Conservation (phyloP, 2,329 filamentous ascomycete genomes). For the Fusarium phyllophilum region DNA sequence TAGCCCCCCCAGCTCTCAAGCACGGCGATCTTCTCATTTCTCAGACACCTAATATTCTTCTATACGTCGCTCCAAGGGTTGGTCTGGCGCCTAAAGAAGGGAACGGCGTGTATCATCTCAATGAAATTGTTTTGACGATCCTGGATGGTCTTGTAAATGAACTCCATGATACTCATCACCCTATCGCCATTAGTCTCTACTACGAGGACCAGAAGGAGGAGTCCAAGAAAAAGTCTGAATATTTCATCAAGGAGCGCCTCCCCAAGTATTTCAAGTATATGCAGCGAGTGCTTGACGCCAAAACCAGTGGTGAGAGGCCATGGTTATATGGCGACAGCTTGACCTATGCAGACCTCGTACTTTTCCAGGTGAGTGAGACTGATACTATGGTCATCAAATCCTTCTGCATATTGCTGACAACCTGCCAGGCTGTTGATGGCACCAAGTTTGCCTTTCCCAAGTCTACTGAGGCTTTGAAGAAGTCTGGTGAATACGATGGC, state of each 20-base stretch:
- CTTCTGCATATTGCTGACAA: slow-evolving; percentile 47
- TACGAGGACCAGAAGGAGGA: slow-evolving; percentile 83
- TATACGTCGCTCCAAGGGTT: slow-evolving; percentile 72
- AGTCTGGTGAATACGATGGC: slow-evolving; percentile 64
- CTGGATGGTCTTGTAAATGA: slow-evolving; percentile 77
- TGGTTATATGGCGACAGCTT: slow-evolving; percentile 74
- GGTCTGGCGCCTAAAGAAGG: slow-evolving; percentile 61
- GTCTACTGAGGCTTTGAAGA: slow-evolving; percentile 65
- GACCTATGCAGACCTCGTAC: slow-evolving; percentile 77
- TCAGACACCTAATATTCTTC: slow-evolving; percentile 78
- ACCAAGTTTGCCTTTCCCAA: slow-evolving; percentile 76
- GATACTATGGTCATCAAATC: accelerated
- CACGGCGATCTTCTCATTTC: slow-evolving; percentile 70
- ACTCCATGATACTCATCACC: slow-evolving; percentile 80
- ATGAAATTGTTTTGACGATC: slow-evolving; percentile 73
- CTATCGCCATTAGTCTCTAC: slow-evolving; percentile 66
- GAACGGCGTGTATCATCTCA: slow-evolving; percentile 65
- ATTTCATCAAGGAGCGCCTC: slow-evolving; percentile 70
- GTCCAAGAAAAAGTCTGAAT: slow-evolving; percentile 63
- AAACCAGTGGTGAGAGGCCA: slow-evolving; percentile 65
- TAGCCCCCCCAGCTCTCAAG: slow-evolving; percentile 74
- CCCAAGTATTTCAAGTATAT: slow-evolving; percentile 80
- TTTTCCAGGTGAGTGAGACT: slow-evolving; percentile 70
- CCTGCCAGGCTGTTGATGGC: slow-evolving; percentile 58
- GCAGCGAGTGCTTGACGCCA: slow-evolving; percentile 68